Percentiles rank a stretch among this genome's conserved stretches.
These are phyloP conservation scores for Jackrogersella minutella DNA, from an alignment of 495 filamentous ascomycete species.

Conservation along the genomic window DNA sequence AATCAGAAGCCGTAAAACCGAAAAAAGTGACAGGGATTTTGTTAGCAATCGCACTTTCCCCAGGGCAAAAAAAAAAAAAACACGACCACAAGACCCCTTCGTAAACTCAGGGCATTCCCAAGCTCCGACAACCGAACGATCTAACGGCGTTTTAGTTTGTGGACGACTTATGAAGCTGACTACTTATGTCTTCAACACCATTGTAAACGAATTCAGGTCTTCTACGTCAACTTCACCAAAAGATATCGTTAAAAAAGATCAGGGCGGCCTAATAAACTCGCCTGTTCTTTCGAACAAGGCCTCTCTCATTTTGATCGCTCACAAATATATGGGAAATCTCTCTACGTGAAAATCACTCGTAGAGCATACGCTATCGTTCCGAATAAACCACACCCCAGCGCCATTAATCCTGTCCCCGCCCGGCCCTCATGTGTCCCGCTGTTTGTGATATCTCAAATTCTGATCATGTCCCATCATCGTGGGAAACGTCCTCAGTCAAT, in stretches of 20 bases:
- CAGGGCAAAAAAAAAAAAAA: too few species aligned
- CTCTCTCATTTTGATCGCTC: constrained; percentile 25
- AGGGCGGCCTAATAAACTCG: not conserved
- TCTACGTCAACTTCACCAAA: not conserved
- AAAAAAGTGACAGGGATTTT: too few species aligned
- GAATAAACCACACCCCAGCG: constrained; percentile 15
- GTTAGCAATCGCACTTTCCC: too few species aligned
- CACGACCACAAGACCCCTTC: too few species aligned
- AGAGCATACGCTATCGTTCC: constrained; percentile 7
- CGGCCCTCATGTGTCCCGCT: constrained; percentile 12
- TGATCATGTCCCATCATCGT: constrained; percentile 28
- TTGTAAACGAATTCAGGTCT: not conserved
- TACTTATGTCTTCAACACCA: too few species aligned
- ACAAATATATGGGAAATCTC: constrained; percentile 20
- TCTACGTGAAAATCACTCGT: constrained; percentile 9
- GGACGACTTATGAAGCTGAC: too few species aligned
- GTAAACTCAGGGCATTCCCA: too few species aligned
- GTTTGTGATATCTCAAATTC: constrained; percentile 23
- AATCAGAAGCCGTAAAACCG: too few species aligned
- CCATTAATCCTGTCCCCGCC: constrained; percentile 23
- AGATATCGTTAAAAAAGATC: not conserved
- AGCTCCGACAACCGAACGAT: too few species aligned
- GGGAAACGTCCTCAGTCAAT: constrained; percentile 38
- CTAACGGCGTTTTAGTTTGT: too few species aligned
- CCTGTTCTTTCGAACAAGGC: not conserved